Percentiles rank a stretch among this genome's conserved stretches.
phyloP scores from a whole-genome alignment of 306 rosid species.

The Herpetospermum pedunculosum region DNA sequence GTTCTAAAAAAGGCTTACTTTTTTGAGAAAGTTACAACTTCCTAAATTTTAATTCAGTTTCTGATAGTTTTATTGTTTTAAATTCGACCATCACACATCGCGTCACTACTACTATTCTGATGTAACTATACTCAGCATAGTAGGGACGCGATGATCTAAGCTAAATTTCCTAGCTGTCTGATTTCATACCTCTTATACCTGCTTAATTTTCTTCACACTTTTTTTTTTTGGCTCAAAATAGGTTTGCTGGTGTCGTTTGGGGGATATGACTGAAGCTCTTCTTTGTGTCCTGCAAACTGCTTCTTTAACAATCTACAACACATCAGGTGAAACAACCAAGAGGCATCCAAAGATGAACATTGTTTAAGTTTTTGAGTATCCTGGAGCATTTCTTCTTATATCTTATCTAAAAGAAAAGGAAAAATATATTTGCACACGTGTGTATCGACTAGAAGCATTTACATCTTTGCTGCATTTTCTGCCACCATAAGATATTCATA shows the following conservation, averaged over 20 bases:
- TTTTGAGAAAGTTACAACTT: background rate
- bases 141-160: background rate
- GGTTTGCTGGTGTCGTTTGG: slow-evolving; percentile 86
- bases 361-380: background rate
- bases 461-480: background rate
- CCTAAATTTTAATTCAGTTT: background rate
- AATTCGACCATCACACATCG: no score
- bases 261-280: slow-evolving; percentile 64
- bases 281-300: slow-evolving; percentile 72
- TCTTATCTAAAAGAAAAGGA: background rate
- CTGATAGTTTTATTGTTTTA: background rate
- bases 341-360: slow-evolving; percentile 2
- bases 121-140: no score
- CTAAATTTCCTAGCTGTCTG: background rate
- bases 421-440: background rate
- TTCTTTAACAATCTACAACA: slow-evolving; percentile 67
- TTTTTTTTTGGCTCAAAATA: slow-evolving; percentile 16
- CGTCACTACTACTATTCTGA: no score
- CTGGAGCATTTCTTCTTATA: background rate
- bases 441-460: background rate
- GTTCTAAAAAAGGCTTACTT: background rate
- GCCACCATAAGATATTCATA: background rate
- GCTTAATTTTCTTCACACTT: background rate
- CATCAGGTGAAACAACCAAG: slow-evolving; percentile 49
- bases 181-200: background rate